Base-by-base conservation (phyloP, 495 filamentous ascomycete species). In the Penicillium canescens region DNA sequence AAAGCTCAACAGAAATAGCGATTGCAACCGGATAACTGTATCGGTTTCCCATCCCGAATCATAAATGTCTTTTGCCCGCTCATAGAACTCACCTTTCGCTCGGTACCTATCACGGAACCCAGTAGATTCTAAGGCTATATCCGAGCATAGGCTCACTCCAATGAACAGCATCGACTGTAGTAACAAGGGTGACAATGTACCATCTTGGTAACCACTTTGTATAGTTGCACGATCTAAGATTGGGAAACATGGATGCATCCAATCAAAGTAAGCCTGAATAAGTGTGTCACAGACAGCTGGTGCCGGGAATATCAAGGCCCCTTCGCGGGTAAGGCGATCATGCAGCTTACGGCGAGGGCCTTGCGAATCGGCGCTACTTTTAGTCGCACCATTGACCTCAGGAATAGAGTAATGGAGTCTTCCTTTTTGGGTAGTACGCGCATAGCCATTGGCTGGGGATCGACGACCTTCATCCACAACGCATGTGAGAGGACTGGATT, bases 201-300 rank as follows among this genome's bases (percentile, higher is more conserved):
- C 58, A 7, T 67, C 50, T 11, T 56, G 53, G 42, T 71, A 72
- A 4, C 57, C 54, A 14, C 54, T 55, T 44, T 61, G 60, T 10
- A 74, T 55, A 0, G 55, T 51, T 4, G 47, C 44, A 0, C 70
- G 64, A 45, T 78, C 70, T 4, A 78, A 41, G 28, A 76, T 66
- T 0, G 72, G 75, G 31, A 76, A 78, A 31, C 72, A 74, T 4
- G 75, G 75, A 48, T 78, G 73, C 35, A 78, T 72, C 73, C 75
- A 76, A 28, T 68, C 64, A 47, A 78, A 78, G 44, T 75, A 78
- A 14, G 73, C 73, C 14, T 64, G 52, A 3, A 77, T 46, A 12
- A 75, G 60, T 3, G 56, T 54, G 10, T 70, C 62, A 43, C 66
- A 68, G 0, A 72, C 61, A 0, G 62, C 50, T 1, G 59, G 54